phyloP scores from a whole-genome alignment of 768 basidiomycete genomes.

The Agrocybe chaxingu region DNA sequence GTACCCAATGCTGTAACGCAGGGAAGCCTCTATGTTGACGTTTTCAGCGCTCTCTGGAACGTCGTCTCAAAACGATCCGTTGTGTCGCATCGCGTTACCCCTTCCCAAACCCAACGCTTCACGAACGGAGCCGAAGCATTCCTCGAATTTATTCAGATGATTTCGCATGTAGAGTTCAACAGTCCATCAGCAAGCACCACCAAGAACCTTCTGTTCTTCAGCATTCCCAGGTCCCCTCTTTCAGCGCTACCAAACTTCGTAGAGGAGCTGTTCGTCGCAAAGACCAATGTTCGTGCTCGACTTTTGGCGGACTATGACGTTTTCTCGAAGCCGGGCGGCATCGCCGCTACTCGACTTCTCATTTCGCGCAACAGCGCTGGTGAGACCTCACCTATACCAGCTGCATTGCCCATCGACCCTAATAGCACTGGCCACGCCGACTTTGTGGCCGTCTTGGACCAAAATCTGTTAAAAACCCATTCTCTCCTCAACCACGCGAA shows the following conservation, averaged over 20 bases:
- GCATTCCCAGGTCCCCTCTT: conserved; percentile 53
- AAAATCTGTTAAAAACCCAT: conserved; percentile 75
- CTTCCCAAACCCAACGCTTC: conserved; percentile 51
- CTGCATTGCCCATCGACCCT: conserved; percentile 54
- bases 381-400: conserved; percentile 48
- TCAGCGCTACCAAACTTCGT: conserved; percentile 54
- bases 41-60: conserved; percentile 57
- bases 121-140: conserved; percentile 43
- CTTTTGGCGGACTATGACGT: conserved; percentile 71
- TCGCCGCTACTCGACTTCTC: conserved; percentile 67
- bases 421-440: conserved; percentile 50
- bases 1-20: conserved; percentile 59
- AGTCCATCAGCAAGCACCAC: conserved; percentile 38
- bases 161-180: conserved; percentile 26
- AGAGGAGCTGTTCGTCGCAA: conserved; percentile 54
- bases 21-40: conserved; percentile 70
- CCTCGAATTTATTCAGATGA: conserved; percentile 32
- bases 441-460: conserved; percentile 75
- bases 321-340: conserved; percentile 69
- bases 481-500: conserved; percentile 67
- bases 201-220: conserved; percentile 66
- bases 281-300: conserved; percentile 51
- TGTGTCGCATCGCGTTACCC: conserved; percentile 56
- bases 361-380: conserved; percentile 44
- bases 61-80: conserved; percentile 34